phyloP scores from a whole-genome alignment of 2,329 filamentous ascomycete genomes.

The Alternaria tenuissima region DNA sequence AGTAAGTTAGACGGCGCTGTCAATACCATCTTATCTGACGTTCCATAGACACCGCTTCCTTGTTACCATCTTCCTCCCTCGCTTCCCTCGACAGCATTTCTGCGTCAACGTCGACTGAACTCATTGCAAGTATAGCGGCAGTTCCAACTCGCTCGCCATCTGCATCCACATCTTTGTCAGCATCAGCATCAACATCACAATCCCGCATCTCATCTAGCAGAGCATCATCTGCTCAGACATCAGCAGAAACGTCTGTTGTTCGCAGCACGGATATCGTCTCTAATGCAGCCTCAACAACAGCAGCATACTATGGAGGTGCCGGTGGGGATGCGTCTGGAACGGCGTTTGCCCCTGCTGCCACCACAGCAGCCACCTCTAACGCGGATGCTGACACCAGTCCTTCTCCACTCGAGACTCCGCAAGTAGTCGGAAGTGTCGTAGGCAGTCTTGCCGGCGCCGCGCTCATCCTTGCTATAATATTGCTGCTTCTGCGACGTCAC shows the following conservation, averaged over 20 bases:
- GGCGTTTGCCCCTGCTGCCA: constrained; percentile 25
- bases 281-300: constrained; percentile 14
- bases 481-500: constrained; percentile 64
- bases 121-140: constrained; percentile 6
- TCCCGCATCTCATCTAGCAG: constrained; percentile 20
- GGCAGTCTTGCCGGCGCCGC: constrained; percentile 67
- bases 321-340: constrained; percentile 26
- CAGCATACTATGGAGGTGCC: constrained; percentile 18
- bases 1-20: constrained; percentile 8
- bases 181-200: constrained; percentile 19
- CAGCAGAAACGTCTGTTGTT: constrained; percentile 20
- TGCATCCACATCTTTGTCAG: constrained; percentile 10
- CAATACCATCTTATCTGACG: neutral
- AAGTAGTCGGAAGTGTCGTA: constrained; percentile 69
- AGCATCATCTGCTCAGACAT: constrained; percentile 16
- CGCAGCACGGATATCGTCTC: constrained; percentile 23
- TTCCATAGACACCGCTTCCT: constrained; percentile 8
- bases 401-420: constrained; percentile 56
- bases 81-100: constrained; percentile 9
- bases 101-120: constrained; percentile 6
- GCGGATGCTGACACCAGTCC: constrained; percentile 21
- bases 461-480: constrained; percentile 58
- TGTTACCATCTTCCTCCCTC: constrained; percentile 4
- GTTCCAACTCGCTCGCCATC: constrained; percentile 18
- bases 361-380: constrained; percentile 19